Conservation (phyloP, 257 asterid genomes). For the Solanum piurae region DNA sequence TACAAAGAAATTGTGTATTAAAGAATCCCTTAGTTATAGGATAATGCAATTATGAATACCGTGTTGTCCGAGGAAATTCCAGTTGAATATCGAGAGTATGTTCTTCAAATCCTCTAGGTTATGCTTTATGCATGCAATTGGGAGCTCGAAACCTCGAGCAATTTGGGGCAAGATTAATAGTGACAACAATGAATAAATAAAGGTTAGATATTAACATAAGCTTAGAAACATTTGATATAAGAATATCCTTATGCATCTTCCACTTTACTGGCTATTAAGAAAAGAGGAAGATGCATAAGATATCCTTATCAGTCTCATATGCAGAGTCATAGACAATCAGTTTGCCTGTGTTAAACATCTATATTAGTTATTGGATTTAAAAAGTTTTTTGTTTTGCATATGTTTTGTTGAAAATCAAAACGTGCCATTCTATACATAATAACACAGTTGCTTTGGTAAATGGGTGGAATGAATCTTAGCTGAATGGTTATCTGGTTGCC, state of each 20-base stretch:
- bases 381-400: neutral
- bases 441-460: neutral
- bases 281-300: neutral
- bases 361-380: neutral
- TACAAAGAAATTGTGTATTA: neutral
- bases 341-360: neutral
- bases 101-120: neutral
- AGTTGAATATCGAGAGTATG: neutral
- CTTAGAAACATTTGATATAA: neutral
- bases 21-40: neutral
- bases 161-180: neutral
- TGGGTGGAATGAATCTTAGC: neutral
- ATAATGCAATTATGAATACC: neutral
- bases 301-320: neutral
- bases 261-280: neutral
- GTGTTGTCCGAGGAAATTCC: neutral
- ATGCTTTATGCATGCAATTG: neutral
- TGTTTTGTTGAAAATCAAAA: neutral
- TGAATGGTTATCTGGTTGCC: neutral
- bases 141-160: neutral
- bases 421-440: neutral
- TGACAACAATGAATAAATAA: neutral
- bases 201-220: neutral
- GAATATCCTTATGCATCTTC: neutral
- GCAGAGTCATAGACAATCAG: neutral